phyloP scores from a whole-genome alignment of 352 stramenopile species.

The Phytophthora palmivora region DNA sequence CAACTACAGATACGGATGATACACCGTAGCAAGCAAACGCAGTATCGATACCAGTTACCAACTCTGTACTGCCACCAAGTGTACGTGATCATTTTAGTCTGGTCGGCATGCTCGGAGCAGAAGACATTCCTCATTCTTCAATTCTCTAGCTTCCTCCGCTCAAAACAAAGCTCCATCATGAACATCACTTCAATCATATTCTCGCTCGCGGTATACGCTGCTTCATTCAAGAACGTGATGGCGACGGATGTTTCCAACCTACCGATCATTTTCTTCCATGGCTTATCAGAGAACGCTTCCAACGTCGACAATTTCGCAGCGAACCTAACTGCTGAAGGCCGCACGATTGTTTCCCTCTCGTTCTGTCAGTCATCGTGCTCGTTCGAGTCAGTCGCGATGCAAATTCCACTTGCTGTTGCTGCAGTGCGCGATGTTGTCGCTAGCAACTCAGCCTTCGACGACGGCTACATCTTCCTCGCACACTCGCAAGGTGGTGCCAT shows the following conservation, averaged over 20 bases:
- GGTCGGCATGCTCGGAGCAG: too few species aligned
- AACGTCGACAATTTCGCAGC: background rate
- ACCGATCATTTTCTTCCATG: background rate
- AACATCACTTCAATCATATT: too few species aligned
- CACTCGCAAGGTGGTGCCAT: slow-evolving; percentile 49
- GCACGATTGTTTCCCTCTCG: slow-evolving; percentile 18
- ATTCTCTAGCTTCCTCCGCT: too few species aligned
- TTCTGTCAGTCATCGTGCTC: slow-evolving; percentile 44
- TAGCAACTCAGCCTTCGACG: slow-evolving; percentile 21
- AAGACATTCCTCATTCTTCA: too few species aligned
- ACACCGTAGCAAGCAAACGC: too few species aligned
- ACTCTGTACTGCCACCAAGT: too few species aligned
- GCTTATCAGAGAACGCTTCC: background rate
- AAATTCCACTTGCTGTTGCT: slow-evolving; percentile 38
- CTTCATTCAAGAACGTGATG: too few species aligned
- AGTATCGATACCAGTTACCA: too few species aligned
- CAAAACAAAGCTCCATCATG: too few species aligned
- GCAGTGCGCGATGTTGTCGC: slow-evolving; percentile 30
- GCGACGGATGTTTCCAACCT: background rate
- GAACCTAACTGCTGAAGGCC: slow-evolving; percentile 11
- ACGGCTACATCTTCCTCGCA: slow-evolving; percentile 18
- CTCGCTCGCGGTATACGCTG: too few species aligned
- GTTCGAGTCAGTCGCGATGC: slow-evolving; percentile 16
- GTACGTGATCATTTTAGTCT: too few species aligned
- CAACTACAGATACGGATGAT: too few species aligned